Evolutionary conservation across 2,329 filamentous ascomycete genomes (phyloP), one percentile per base, ranked within the genome.

Genomic region (Xylariales sp.): DNA sequence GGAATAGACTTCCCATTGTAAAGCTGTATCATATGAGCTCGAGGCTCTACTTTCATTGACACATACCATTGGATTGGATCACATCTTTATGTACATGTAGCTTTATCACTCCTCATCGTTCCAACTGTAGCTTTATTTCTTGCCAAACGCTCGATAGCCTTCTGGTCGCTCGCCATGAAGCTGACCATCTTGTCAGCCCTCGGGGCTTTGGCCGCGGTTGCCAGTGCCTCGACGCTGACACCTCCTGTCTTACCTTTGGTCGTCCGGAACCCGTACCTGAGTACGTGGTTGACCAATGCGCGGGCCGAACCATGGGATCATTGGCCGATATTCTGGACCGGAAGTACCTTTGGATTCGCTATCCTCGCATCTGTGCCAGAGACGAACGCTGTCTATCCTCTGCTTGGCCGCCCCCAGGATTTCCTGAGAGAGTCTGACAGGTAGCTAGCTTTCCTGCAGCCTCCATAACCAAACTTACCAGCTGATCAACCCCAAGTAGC

Each of bases 241-340:
- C 76, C 77, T 5, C 72, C 74, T 3, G 74, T 78, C 6, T 53
- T 81, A 29, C 77, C 77, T 7, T 60, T 81, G 42, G 66, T 75
- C 42, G 77, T 81, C 19, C 70, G 77, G 31, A 80, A 76, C 50
- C 77, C 77, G 6, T 81, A 81, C 50, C 57, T 81, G 43, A 80
- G 74, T 55, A 70, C 74, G 24, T 81, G 77, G 77, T 58, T 88
- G 43, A 70, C 72, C 35, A 74, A 77, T 60, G 86, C 87, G 29
- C 75, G 88, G 51, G 76, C 84, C 42, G 73, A 74, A 33, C 88
- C 88, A 2, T 94, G 88, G 88, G 75, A 80, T 40, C 76, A 79
- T 64, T 95, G 88, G 88, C 88, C 88, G 18, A 91, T 91, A 61
- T 89, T 90, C 61, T 90, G 82, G 73, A 86, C 83, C 5, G 85